Evolutionary conservation across 805 yeast genomes (phyloP).

Genomic region (Zygoascus biomembranicola): DNA sequence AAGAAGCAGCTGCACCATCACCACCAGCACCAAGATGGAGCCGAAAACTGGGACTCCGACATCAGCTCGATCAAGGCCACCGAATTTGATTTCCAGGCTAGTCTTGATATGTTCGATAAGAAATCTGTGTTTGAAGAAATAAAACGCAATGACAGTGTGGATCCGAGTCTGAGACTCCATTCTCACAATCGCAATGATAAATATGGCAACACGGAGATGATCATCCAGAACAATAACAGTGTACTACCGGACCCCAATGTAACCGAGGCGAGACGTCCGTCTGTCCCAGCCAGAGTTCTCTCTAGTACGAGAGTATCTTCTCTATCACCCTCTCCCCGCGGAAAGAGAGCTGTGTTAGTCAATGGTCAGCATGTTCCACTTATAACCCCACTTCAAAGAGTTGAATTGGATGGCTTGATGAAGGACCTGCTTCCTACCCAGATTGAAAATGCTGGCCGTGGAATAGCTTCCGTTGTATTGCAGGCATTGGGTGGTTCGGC

Average conservation of each 20-base stretch:
- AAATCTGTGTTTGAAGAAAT: slow-evolving; percentile 70
- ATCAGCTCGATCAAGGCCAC: slow-evolving; percentile 37
- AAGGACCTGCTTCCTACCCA: slow-evolving; percentile 46
- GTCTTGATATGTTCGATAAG: slow-evolving; percentile 76
- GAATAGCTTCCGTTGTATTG: slow-evolving; percentile 51
- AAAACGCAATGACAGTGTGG: slow-evolving; percentile 51
- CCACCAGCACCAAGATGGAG: slow-evolving; percentile 2
- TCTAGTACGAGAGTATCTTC: background rate
- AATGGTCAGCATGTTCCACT: slow-evolving; percentile 18
- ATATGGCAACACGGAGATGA: slow-evolving; percentile 67
- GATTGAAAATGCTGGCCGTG: slow-evolving; percentile 62
- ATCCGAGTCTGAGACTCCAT: slow-evolving; percentile 57
- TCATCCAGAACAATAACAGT: slow-evolving; percentile 38
- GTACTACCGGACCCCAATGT: slow-evolving; percentile 1
- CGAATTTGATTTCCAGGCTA: slow-evolving; percentile 84
- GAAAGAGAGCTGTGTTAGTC: background rate
- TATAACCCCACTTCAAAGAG: slow-evolving; percentile 69
- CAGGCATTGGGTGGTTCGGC: slow-evolving; percentile 61
- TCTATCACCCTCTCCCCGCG: background rate
- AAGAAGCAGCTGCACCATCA: slow-evolving; percentile 4
- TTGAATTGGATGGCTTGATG: slow-evolving; percentile 62
- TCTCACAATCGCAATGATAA: slow-evolving; percentile 57
- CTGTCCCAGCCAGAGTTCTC: background rate
- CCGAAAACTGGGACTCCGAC: slow-evolving; percentile 6
- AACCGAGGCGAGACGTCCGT: slow-evolving; percentile 5